Evolutionary conservation across 306 rosid species (phyloP).

Genomic region (Gleditsia sinensis): DNA sequence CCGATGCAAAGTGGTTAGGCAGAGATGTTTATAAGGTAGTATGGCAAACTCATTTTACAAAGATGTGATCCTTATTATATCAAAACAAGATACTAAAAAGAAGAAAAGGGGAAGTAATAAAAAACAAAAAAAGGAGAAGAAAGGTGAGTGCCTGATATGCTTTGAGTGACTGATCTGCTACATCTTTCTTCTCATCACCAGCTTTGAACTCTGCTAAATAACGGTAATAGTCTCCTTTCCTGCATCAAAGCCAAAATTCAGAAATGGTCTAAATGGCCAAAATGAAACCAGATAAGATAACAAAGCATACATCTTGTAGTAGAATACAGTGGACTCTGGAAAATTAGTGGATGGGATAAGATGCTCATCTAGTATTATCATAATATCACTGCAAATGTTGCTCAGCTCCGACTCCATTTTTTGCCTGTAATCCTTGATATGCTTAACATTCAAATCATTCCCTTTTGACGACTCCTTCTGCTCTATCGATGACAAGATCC

Average conservation of each 20-base stretch:
- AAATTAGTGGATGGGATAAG: slow-evolving; percentile 48
- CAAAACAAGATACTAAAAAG: not conserved
- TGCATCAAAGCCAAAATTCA: slow-evolving; percentile 33
- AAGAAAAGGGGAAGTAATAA: not conserved
- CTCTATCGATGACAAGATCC: slow-evolving; percentile 46
- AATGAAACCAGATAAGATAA: not conserved
- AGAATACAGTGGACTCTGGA: slow-evolving; percentile 41
- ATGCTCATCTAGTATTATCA: slow-evolving; percentile 51
- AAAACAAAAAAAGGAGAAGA: not conserved
- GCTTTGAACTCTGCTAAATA: slow-evolving; percentile 48
- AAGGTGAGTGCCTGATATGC: slow-evolving; percentile 43
- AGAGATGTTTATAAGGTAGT: not conserved
- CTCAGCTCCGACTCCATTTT: slow-evolving; percentile 50
- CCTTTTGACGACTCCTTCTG: slow-evolving; percentile 51
- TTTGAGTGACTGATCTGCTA: slow-evolving; percentile 46
- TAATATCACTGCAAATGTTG: slow-evolving; percentile 47
- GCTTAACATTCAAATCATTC: slow-evolving; percentile 41
- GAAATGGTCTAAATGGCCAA: not conserved
- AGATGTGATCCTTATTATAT: not conserved
- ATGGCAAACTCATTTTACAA: slow-evolving; percentile 1
- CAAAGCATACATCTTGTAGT: slow-evolving; percentile 47
- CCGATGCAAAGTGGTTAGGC: not conserved
- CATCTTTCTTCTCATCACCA: slow-evolving; percentile 42
- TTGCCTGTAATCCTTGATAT: slow-evolving; percentile 34
- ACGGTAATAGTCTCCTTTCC: slow-evolving; percentile 49